phyloP scores from a whole-genome alignment of 768 basidiomycete genomes.

The Lactarius akahatsu region DNA sequence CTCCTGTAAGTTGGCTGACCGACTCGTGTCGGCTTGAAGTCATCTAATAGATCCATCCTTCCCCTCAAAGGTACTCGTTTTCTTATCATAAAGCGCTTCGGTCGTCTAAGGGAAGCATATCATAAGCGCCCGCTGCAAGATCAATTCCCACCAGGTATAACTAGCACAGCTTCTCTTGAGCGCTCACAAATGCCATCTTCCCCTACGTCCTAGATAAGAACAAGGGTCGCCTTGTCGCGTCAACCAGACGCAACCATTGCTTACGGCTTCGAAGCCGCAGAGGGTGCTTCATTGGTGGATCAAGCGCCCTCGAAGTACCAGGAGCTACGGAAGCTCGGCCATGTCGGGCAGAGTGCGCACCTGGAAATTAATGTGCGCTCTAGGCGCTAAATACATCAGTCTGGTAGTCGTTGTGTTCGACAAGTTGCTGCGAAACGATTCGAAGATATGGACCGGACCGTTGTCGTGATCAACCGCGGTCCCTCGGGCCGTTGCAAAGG shows the following conservation, averaged over 20 bases:
- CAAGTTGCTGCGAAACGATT: background rate
- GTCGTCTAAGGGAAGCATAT: slow-evolving; percentile 65
- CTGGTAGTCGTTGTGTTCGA: background rate
- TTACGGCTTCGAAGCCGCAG: slow-evolving; percentile 2
- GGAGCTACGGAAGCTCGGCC: background rate
- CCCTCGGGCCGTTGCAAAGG: background rate
- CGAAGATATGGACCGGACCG: background rate
- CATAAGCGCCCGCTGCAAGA: slow-evolving; percentile 73
- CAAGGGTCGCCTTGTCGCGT: slow-evolving; percentile 57
- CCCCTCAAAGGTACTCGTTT: slow-evolving; percentile 55
- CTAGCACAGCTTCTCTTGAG: background rate
- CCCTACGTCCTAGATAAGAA: slow-evolving; percentile 59
- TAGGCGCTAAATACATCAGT: background rate
- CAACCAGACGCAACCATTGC: slow-evolving; percentile 68
- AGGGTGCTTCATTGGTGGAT: background rate
- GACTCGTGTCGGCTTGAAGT: slow-evolving; percentile 7
- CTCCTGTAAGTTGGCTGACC: slow-evolving; percentile 46
- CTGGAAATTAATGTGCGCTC: background rate
- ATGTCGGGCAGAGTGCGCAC: background rate
- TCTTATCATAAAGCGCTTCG: slow-evolving; percentile 58
- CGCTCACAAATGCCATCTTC: slow-evolving; percentile 6
- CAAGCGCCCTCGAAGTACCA: background rate
- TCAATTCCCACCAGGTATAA: slow-evolving; percentile 2
- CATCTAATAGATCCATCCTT: background rate
- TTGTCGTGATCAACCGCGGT: background rate